Evolutionary conservation across 768 basidiomycete species (phyloP), one percentile per base, ranked within the genome.

Genomic region (Rhizopogon rudus): DNA sequence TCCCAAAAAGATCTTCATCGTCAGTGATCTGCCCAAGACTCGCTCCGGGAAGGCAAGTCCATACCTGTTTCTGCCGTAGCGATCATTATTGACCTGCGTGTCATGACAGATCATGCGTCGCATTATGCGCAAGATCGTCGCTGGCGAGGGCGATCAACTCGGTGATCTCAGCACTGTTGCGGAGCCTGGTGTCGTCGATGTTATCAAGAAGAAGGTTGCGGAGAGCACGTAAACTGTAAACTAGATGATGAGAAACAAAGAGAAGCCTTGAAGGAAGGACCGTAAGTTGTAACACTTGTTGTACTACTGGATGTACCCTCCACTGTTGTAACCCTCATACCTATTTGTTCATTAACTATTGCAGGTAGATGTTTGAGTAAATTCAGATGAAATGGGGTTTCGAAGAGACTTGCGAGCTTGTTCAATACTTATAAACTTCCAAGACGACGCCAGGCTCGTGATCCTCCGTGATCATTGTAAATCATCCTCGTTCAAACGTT

Each of bases 71-170:
- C 8, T n/a, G 50, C 6, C 3, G 25, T 5, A 2, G 42, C 25
- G 20, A 17, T 17, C 22, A 16, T 35, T 44, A 35, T 12, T 5
- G 20, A n/a, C 44, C 35, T 12, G 43, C 54, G 28, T 16, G 14
- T 31, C 5, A 2, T 0, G 57, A 14, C 52, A 85, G 89, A 93
- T 94, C 71, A 95, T 98, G 90, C 84, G 96, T 44, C 84, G 96
- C 51, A 91, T 97, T 59, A 83, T 98, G 82, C 84, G 97, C 65
- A 98, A 98, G 83, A 92, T 98, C 66, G 90, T 93, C 45, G 88
- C 88, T 0, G 91, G 92, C 40, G 93, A 98, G 69, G 91, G 85
- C 7, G 96, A 99, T 69, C 91, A 97, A 71, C 83, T 98, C 41
- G 96, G 96, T 48, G 96, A 98, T 73, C 81, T 98, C 39, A 91